phyloP scores from a whole-genome alignment of 108 stramenopile genomes.

The Skeletonema grethae region DNA sequence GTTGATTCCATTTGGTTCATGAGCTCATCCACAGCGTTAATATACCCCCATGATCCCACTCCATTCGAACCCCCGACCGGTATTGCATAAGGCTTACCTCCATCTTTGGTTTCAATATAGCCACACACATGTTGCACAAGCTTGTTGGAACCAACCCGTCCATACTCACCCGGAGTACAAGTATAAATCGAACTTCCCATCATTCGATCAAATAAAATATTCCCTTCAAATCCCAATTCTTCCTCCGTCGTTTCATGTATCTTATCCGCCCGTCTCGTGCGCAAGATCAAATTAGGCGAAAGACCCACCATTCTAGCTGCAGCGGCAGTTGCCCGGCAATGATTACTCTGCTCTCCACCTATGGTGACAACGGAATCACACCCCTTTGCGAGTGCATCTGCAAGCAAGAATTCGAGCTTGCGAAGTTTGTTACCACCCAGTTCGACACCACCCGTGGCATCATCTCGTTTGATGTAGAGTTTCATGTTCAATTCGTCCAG shows the following conservation, averaged over 20 bases:
- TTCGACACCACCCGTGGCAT: conserved; percentile 82
- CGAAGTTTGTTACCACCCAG: conserved; percentile 91
- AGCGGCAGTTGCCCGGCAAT: conserved; percentile 89
- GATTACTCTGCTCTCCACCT: conserved; percentile 92
- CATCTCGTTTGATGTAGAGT: conserved; percentile 83
- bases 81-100: conserved; percentile 69
- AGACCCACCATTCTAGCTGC: conserved; percentile 80
- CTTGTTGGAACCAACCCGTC: conserved; percentile 65
- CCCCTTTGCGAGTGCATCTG: conserved; percentile 67
- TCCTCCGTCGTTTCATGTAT: conserved; percentile 34
- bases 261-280: conserved; percentile 61
- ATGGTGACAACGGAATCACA: conserved; percentile 80
- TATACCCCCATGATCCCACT: conserved; percentile 88
- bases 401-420: conserved; percentile 89
- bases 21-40: conserved; percentile 80
- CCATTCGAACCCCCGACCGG: conserved; percentile 91
- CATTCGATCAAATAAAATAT: conserved; percentile 84
- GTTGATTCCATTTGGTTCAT: conserved; percentile 40
- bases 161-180: conserved; percentile 88
- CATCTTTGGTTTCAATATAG: conserved; percentile 31
- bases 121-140: conserved; percentile 60
- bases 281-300: conserved; percentile 78
- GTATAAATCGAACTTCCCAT: conserved; percentile 77
- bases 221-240: conserved; percentile 66
- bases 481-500: conserved; percentile 43